These are phyloP conservation scores for Psilocybe mexicana DNA, from an alignment of 1,284 basidiomycete genomes.

Conservation along the genomic window DNA sequence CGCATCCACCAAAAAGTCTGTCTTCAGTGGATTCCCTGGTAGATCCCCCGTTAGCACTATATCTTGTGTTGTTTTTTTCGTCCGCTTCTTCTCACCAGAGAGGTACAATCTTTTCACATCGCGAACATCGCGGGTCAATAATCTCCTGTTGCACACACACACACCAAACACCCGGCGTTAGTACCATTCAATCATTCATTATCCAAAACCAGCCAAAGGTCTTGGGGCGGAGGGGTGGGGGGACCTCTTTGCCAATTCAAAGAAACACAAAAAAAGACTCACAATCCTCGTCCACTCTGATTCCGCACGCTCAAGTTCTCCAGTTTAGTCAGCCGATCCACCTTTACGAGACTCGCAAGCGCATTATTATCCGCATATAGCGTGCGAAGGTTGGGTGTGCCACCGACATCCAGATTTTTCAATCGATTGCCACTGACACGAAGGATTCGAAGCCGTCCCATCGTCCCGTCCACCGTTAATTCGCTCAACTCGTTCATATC, in stretches of 20 bases:
- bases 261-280: constrained; percentile 37
- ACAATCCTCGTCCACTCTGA: constrained; percentile 77
- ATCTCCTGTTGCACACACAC: constrained; percentile 37
- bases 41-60: constrained; percentile 1
- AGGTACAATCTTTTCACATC: constrained; percentile 93
- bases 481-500: constrained; percentile 72
- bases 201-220: not conserved
- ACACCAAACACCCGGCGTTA: constrained; percentile 9
- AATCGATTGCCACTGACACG: constrained; percentile 86
- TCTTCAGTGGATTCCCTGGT: constrained; percentile 45
- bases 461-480: constrained; percentile 50
- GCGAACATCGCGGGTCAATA: constrained; percentile 75
- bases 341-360: constrained; percentile 55
- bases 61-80: not conserved
- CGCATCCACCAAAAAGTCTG: constrained; percentile 45
- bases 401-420: constrained; percentile 64
- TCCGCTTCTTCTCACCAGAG: constrained; percentile 61
- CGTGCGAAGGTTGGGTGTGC: constrained; percentile 79
- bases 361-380: constrained; percentile 91
- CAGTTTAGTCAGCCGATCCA: constrained; percentile 63
- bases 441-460: constrained; percentile 80
- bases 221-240: too few relatives aligned
- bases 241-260: too few relatives aligned
- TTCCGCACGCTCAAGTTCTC: constrained; percentile 93
- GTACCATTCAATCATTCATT: constrained; percentile 18